These are phyloP conservation scores for Colletotrichum agaves DNA, from an alignment of 2,329 filamentous ascomycete species.

Conservation along the genomic window DNA sequence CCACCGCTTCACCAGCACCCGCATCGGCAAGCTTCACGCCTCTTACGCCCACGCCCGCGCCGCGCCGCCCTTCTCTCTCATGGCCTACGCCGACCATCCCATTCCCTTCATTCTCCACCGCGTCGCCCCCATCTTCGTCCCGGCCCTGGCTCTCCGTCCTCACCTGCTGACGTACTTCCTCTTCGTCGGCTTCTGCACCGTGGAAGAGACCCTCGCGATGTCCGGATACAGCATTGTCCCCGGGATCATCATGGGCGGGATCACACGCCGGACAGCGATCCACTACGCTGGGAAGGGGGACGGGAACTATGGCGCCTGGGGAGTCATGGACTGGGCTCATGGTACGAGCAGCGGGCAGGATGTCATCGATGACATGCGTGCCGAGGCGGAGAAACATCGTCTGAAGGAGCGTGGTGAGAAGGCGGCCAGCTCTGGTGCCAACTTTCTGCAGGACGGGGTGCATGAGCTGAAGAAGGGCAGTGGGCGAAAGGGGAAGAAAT, in stretches of 20 bases:
- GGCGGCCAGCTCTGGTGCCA: slow-evolving; percentile 47
- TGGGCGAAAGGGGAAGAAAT: slow-evolving; percentile 42
- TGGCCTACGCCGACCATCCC: slow-evolving; percentile 76
- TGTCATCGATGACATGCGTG: slow-evolving; percentile 64
- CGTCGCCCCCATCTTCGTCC: slow-evolving; percentile 73
- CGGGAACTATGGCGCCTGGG: slow-evolving; percentile 72
- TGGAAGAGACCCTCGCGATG: slow-evolving; percentile 74
- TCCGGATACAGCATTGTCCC: slow-evolving; percentile 73
- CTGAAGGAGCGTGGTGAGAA: slow-evolving; percentile 55
- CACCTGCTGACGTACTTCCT: slow-evolving; percentile 80
- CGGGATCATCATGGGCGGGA: slow-evolving; percentile 63
- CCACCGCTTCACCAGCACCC: slow-evolving; percentile 38
- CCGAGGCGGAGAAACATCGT: slow-evolving; percentile 67
- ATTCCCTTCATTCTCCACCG: slow-evolving; percentile 70
- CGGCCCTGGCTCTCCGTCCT: slow-evolving; percentile 71
- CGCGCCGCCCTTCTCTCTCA: slow-evolving; percentile 69
- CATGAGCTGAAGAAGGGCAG: slow-evolving; percentile 26
- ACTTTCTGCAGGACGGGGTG: slow-evolving; percentile 47
- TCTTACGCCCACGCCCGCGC: slow-evolving; percentile 62
- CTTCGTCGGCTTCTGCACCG: slow-evolving; percentile 69
- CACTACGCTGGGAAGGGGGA: slow-evolving; percentile 67
- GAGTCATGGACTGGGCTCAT: slow-evolving; percentile 70
- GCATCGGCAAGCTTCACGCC: slow-evolving; percentile 55
- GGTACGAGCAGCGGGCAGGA: slow-evolving; percentile 64
- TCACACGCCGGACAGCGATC: slow-evolving; percentile 55